Base-by-base conservation (phyloP, 805 yeast species). In the Yarrowia phangngaensis region DNA sequence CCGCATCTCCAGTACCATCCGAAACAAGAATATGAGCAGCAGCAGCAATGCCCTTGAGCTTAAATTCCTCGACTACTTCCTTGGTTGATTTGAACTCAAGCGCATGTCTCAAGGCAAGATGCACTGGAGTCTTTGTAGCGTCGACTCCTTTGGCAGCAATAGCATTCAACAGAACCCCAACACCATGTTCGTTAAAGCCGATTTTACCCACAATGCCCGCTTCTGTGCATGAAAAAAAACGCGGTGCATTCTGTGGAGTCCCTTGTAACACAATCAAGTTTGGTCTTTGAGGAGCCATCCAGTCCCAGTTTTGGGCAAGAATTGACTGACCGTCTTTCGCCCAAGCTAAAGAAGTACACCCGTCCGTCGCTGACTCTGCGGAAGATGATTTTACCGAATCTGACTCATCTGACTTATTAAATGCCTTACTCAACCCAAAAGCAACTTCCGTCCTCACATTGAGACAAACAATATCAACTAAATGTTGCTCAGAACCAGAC, bases 221-320 rank as follows among this genome's bases (percentile, higher is more conserved):
- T 43, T 66, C 70, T 3, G 66, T 64, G 43, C 64, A 55, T 24
- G 63, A 57, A 27, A 56, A 55, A 28, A 63, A 55, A 27, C 55
- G 36, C 4, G 66, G 66, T 29, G 56, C 57, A 13, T 56, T 58
- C 6, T 28, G 33, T 6, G 57, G 56, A 11, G 54, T 53, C n/a
- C 63, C 57, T 26, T 59, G 56, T 23, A 65, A 57, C 12, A 61
- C 54, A 6, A 65, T 53, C 22, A 65, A 51, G 27, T 58, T 59
- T n/a, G 55, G 54, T 26, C 51, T 48, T 51, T 64, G 61, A 30
- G 51, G 59, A 2, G 53, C 52, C 47, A 60, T 57, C 73, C 73
- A 70, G 54, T 70, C 73, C 73, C 73, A 70, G 52, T 68, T 70
- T 55, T 70, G 73, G 19, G 52, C 65, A 56, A 54, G 60, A 57